Conservation (phyloP, 1,284 basidiomycete genomes). For the Ustanciosporium gigantosporum region DNA sequence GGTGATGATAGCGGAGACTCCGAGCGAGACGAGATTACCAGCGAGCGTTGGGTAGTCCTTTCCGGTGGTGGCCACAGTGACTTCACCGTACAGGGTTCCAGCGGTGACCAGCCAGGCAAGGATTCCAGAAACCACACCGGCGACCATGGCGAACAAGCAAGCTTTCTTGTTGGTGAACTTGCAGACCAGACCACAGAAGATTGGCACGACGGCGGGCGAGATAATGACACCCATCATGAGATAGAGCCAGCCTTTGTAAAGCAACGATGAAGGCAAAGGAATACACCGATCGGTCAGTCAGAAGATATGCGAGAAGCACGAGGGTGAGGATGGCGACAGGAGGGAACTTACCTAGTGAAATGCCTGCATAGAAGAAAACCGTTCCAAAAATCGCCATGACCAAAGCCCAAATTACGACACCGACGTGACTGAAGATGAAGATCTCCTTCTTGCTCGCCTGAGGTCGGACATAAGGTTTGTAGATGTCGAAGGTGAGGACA, state of each 20-base stretch:
- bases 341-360: too few species aligned
- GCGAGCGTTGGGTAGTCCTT: slow-evolving; percentile 72
- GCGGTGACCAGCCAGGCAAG: slow-evolving; percentile 79
- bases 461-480: slow-evolving; percentile 71
- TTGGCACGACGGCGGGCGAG: slow-evolving; percentile 81
- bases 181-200: slow-evolving; percentile 71
- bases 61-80: slow-evolving; percentile 70
- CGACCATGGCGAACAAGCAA: slow-evolving; percentile 70
- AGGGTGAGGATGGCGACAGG: too few species aligned
- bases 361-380: slow-evolving; percentile 74
- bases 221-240: slow-evolving; percentile 77
- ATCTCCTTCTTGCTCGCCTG: slow-evolving; percentile 69
- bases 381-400: slow-evolving; percentile 80
- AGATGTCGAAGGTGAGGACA: slow-evolving; percentile 67
- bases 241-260: slow-evolving; percentile 55
- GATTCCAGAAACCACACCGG: slow-evolving; percentile 74
- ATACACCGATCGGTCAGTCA: too few species aligned
- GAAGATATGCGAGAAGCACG: too few species aligned
- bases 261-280: too few species aligned
- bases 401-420: slow-evolving; percentile 69
- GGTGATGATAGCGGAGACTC: slow-evolving; percentile 77
- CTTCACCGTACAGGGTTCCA: slow-evolving; percentile 74
- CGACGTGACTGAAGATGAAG: slow-evolving; percentile 70
- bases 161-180: slow-evolving; percentile 46
- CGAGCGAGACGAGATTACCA: slow-evolving; percentile 83